Evolutionary conservation across 139 green algal genomes (phyloP).

Genomic region (Ettlia oleoabundans): DNA sequence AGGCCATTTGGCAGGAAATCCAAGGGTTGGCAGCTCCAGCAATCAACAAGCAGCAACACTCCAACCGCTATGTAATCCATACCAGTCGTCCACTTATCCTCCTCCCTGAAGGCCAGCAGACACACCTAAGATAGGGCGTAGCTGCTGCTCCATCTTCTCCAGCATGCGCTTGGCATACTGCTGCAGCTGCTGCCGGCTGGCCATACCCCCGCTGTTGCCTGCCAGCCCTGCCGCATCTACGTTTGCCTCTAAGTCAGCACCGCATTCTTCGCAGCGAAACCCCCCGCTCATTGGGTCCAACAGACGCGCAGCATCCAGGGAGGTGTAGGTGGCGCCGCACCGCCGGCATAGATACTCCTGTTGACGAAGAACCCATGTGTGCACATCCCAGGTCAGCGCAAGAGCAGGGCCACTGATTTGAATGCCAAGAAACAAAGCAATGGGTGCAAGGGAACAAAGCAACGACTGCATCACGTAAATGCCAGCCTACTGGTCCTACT

Average conservation of each 20-base stretch:
- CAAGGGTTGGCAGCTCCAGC: too few relatives aligned
- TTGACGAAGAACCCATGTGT: too few relatives aligned
- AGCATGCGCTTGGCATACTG: conserved; percentile 20
- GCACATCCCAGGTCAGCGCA: neutral
- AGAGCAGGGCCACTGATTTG: neutral
- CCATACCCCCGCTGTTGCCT: neutral
- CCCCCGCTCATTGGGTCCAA: conserved; percentile 32
- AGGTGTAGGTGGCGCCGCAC: conserved; percentile 37
- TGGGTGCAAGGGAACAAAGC: neutral
- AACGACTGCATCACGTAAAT: too few relatives aligned
- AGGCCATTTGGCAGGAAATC: too few relatives aligned
- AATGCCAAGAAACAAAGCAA: neutral
- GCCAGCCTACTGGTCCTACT: too few relatives aligned
- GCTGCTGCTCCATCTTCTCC: conserved; percentile 26
- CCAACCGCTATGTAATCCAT: too few relatives aligned
- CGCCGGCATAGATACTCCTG: conserved; percentile 42
- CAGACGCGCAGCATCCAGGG: conserved; percentile 35
- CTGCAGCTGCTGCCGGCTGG: conserved; percentile 25
- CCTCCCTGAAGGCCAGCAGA: too few relatives aligned
- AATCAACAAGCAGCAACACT: too few relatives aligned
- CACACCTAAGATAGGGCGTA: conserved; percentile 17
- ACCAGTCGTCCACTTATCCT: too few relatives aligned
- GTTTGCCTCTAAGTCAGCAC: conserved; percentile 31
- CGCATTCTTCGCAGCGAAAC: conserved; percentile 51
- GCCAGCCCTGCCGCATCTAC: conserved; percentile 11